phyloP scores from a whole-genome alignment of 2,329 filamentous ascomycete species.

The Nemania sp. region DNA sequence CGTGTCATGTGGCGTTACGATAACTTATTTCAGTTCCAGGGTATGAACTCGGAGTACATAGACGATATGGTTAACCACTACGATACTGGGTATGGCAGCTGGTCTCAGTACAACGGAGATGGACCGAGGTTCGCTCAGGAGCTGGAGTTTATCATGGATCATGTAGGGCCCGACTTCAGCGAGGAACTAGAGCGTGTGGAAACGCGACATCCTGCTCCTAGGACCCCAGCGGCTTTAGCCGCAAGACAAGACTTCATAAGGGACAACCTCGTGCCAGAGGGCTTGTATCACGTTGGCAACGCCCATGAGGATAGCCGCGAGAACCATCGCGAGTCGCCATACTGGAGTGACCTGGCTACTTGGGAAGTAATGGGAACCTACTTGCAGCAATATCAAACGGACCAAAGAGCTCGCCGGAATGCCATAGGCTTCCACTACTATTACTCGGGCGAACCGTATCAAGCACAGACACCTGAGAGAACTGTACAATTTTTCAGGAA shows the following conservation, averaged over 20 bases:
- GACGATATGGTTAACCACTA: conserved; percentile 20
- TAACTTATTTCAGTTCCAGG: neutral
- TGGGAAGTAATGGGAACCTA: conserved; percentile 31
- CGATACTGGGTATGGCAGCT: conserved; percentile 17
- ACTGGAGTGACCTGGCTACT: conserved; percentile 31
- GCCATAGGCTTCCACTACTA: neutral
- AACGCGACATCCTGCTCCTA: neutral
- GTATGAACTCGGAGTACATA: conserved; percentile 6
- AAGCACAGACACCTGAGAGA: conserved; percentile 30
- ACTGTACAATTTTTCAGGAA: conserved; percentile 39
- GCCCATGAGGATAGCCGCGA: conserved; percentile 4
- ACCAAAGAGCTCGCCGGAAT: conserved; percentile 8
- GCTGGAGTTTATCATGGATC: conserved; percentile 26
- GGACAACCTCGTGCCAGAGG: conserved; percentile 23
- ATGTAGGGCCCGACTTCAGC: conserved; percentile 19
- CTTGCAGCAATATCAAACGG: conserved; percentile 10
- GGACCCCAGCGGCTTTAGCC: neutral
- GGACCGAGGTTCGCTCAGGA: conserved; percentile 20
- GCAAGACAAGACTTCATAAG: conserved; percentile 22
- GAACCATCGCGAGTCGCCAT: conserved; percentile 26
- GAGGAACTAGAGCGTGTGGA: conserved; percentile 19
- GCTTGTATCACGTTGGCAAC: conserved; percentile 7
- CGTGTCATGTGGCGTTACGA: conserved; percentile 37
- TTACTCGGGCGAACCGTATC: conserved; percentile 4
- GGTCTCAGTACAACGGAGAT: conserved; percentile 12